Evolutionary conservation across 208 protist species (phyloP).

Genomic region (Leishmania tropica): DNA sequence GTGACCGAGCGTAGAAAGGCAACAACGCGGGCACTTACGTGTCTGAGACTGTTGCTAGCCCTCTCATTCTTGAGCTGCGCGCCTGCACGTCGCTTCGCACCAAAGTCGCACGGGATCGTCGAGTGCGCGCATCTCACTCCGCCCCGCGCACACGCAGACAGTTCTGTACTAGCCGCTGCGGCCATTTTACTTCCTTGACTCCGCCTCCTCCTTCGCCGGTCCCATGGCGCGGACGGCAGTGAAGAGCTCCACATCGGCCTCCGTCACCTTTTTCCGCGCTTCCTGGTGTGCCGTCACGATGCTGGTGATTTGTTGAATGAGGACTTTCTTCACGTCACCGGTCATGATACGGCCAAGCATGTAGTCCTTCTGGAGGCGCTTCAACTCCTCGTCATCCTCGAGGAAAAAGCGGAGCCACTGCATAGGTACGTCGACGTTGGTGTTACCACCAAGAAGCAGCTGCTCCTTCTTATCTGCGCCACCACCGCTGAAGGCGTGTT

Average conservation of each 20-base stretch:
- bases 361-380: constrained; percentile 89
- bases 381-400: constrained; percentile 97
- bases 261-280: constrained; percentile 85
- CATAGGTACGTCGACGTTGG: constrained; percentile 95
- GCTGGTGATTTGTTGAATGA: constrained; percentile 91
- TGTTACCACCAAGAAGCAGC: constrained; percentile 92
- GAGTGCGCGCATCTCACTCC: not conserved
- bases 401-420: constrained; percentile 99
- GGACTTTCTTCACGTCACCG: constrained; percentile 96
- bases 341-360: constrained; percentile 95
- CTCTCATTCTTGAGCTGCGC: not conserved
- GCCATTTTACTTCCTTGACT: not conserved
- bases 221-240: constrained; percentile 66
- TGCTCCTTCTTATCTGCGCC: constrained; percentile 98
- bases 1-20: not conserved
- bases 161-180: no score
- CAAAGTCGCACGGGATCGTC: not conserved
- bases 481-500: constrained; percentile 98
- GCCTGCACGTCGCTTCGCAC: no score
- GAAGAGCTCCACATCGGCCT: constrained; percentile 86
- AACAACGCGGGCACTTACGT: no score
- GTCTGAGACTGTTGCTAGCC: not conserved
- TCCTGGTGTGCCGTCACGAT: constrained; percentile 93
- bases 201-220: constrained; percentile 48
- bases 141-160: not conserved